Conservation (phyloP, 2,329 filamentous ascomycete genomes). For the Dactylellina sp. region DNA sequence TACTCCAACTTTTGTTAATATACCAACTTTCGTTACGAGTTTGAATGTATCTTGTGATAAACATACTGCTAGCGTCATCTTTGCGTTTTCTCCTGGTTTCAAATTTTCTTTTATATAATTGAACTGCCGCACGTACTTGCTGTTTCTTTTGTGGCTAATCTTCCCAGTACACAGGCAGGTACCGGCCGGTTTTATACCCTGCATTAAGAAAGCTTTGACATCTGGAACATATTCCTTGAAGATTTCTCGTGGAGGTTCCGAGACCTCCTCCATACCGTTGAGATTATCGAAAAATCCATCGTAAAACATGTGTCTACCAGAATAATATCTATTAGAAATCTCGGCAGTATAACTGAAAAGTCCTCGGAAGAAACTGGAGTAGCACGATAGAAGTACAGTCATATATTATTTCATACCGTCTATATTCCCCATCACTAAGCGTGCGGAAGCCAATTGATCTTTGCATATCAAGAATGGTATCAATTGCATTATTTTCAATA, state of each 20-base stretch:
- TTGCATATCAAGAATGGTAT: constrained; percentile 75
- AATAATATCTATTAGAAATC: background rate
- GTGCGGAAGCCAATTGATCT: constrained; percentile 72
- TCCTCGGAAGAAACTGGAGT: no score
- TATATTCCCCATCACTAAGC: constrained; percentile 77
- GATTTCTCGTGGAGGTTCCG: constrained; percentile 53
- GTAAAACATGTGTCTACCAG: constrained; percentile 58
- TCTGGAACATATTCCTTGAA: constrained; percentile 70
- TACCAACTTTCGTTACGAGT: background rate
- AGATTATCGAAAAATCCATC: constrained; percentile 59
- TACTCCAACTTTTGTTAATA: constrained; percentile 5
- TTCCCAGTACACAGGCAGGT: constrained; percentile 71
- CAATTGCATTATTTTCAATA: constrained; percentile 75
- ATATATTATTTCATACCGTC: constrained; percentile 59
- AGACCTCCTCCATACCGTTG: constrained; percentile 56
- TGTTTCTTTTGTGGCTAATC: constrained; percentile 63
- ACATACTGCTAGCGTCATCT: constrained; percentile 73
- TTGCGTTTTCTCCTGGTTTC: constrained; percentile 73
- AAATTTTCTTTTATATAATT: constrained; percentile 72
- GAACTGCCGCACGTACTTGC: constrained; percentile 71
- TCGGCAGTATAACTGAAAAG: no score
- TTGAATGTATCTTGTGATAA: background rate
- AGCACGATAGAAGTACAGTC: no score
- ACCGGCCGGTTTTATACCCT: constrained; percentile 69
- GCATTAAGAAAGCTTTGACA: constrained; percentile 72